A percentile compares a stretch with the other conserved stretches of the same genome.
These are phyloP conservation scores for Quercus engelmannii DNA, from an alignment of 306 rosid genomes.

Conservation along the genomic window DNA sequence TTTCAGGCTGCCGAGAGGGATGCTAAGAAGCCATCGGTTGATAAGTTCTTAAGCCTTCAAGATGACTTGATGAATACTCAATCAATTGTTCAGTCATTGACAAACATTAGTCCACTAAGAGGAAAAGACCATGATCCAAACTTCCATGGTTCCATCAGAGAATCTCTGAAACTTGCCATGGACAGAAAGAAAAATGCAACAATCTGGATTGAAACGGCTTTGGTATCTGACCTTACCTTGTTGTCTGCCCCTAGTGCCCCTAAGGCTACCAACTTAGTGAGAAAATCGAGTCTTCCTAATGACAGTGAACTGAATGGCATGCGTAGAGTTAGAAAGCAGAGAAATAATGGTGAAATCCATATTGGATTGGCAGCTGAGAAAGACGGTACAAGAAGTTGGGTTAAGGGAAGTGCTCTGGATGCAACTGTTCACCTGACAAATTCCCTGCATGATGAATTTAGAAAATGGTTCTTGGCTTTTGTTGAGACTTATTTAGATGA, in stretches of 20 bases:
- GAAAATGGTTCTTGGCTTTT: conserved; percentile 31
- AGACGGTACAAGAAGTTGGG: conserved; percentile 16
- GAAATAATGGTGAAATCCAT: background rate
- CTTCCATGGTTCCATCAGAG: background rate
- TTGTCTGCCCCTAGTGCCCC: background rate
- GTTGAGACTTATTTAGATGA: conserved; percentile 35
- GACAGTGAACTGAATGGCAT: conserved; percentile 14
- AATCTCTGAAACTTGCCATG: conserved; percentile 24
- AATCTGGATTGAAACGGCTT: conserved; percentile 32
- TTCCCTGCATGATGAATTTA: conserved; percentile 19
- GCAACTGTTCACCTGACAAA: conserved; percentile 16
- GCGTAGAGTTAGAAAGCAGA: conserved; percentile 3
- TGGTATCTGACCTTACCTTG: conserved; percentile 28
- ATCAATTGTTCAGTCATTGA: conserved; percentile 15
- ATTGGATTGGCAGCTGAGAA: conserved; percentile 7
- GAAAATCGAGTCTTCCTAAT: background rate
- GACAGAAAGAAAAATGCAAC: conserved; percentile 31
- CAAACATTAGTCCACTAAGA: conserved; percentile 7
- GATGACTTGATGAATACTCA: conserved; percentile 13
- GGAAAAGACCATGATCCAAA: conserved; percentile 9
- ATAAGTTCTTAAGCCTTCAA: conserved; percentile 21
- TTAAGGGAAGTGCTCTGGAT: conserved; percentile 22
- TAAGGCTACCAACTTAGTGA: background rate
- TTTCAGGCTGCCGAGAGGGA: conserved; percentile 22
- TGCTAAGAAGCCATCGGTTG: conserved; percentile 17